Base-by-base conservation (phyloP, 2,329 filamentous ascomycete species). In the Stachybotrys elegans region DNA sequence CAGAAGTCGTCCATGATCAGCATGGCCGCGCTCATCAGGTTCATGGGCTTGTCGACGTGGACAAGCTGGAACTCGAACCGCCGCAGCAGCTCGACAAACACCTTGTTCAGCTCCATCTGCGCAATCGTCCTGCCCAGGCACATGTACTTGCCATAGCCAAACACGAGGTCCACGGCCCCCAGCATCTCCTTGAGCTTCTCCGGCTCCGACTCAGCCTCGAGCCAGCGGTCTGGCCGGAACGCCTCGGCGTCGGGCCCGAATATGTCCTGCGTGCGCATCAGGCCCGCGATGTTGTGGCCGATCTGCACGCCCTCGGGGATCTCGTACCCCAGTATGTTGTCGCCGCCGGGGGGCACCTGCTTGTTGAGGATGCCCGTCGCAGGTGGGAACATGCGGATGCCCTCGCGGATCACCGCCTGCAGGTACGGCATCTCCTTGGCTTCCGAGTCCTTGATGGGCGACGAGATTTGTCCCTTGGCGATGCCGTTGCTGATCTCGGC, bases 401-500 rank as follows among this genome's bases (percentile, higher is more conserved):
- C 66, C 48, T 80, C 75, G 22, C 72, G 67, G 51, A 81, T 73
- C 25, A 75, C 63, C 0, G 77, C 72, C 45, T 70, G 65, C 0
- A 76, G 59, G 32, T 70, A 76, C 0, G 68, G 66, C 7, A 73
- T 53, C 8, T 57, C 50, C 3, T 58, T 58, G 2, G 66, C 66
- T 39, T 67, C 52, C 6, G 55, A 51, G 36, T 68, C 60, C 8
- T 53, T 55, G 38, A 68, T 63, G 7, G 36, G 36, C 19, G 36
- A 39, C 8, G 36, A 39, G 3, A 61, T 41, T 2, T 49, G 45
- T 6, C 43, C 46, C 1, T 55, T 43, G 12, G 50, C 49, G 3
- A 52, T 42, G 0, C 50, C 42, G 2, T 51, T 38, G 23, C 48
- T 47, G 19, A 55, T 59, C 31, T 56, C 61, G 32, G 36, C 35